Base-by-base conservation (phyloP, 768 basidiomycete genomes). In the Russula vinacea region DNA sequence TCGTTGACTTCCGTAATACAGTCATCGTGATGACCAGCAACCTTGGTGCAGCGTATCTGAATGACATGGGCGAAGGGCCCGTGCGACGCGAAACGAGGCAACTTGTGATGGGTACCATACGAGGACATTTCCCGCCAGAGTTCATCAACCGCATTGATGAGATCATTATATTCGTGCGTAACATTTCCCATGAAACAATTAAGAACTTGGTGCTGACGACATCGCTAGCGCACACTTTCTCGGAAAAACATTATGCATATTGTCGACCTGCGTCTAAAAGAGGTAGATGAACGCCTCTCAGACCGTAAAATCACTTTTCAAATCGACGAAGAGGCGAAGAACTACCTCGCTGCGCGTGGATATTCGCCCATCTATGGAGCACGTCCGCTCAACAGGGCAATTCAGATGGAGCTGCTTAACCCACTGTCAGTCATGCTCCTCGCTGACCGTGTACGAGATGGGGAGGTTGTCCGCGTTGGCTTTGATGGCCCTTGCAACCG, bases 11-110 rank as follows among this genome's bases (percentile, higher is more conserved):
- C 81, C 81, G 87, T 62, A 95, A 94, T 73, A 92, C 92, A 1
- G 90, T 96, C 71, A 92, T 96, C 73, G 90, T 94, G 75, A 90
- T 96, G 86, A 96, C 94, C 5, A 93, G 91, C 55, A 98, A 98
- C 73, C 81, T 96, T 22, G 94, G 92, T 50, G 89, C 90, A 6
- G 78, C 80, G 24, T 89, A 82, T 75, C 79, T 92, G 53, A 84
- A 89, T 61, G 91, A 92, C 55, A 82, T 88, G 79, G 81, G 81
- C 3, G 84, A 87, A 64, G 91, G 91, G 5, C 79, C 84, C 0
- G 84, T 96, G 56, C 84, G 77, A 22, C 72, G 81, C 0, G 75
- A 80, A 56, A 88, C 89, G 5, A 81, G 79, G 64, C 73, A 81
- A 39, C 75, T 89, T 56, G 94, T 98, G 53, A 86, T 92, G 83